Percentiles rank a stretch among this genome's conserved stretches.
phyloP scores from a whole-genome alignment of 2,329 filamentous ascomycete species.

The Macrophomina phaseolina region DNA sequence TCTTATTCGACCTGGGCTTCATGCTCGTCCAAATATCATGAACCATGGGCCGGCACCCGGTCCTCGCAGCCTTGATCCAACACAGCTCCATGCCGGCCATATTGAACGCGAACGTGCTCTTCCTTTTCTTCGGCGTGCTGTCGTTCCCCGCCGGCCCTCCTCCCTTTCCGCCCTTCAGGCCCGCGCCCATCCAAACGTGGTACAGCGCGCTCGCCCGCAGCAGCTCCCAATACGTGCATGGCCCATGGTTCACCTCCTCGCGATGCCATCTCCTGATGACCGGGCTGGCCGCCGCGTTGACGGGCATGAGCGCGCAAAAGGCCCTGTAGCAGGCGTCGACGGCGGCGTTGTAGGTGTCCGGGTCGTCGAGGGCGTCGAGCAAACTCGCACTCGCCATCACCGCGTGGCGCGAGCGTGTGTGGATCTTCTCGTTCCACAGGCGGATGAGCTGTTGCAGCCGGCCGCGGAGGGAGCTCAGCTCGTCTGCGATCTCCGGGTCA shows the following conservation, averaged over 20 bases:
- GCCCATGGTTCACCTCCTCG: slow-evolving; percentile 10
- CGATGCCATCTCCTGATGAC: slow-evolving; percentile 16
- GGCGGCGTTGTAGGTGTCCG: slow-evolving; percentile 28
- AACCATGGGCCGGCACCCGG: slow-evolving; percentile 31
- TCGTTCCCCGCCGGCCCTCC: too few relatives aligned
- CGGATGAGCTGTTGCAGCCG: not conserved
- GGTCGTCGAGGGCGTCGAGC: slow-evolving; percentile 15
- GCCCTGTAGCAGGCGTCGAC: slow-evolving; percentile 33
- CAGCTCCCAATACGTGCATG: slow-evolving; percentile 47
- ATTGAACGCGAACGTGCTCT: slow-evolving; percentile 41
- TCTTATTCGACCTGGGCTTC: slow-evolving; percentile 35
- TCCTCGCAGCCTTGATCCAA: slow-evolving; percentile 40
- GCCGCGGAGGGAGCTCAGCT: not conserved
- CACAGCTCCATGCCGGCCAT: slow-evolving; percentile 50
- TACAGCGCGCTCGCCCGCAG: slow-evolving; percentile 54
- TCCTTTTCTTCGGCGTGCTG: slow-evolving; percentile 18
- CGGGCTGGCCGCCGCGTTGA: slow-evolving; percentile 26
- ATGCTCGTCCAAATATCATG: slow-evolving; percentile 36
- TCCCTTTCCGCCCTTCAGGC: too few relatives aligned
- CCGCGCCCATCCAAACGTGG: slow-evolving; percentile 28
- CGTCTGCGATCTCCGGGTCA: slow-evolving; percentile 29
- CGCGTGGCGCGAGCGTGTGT: not conserved
- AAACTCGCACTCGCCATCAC: not conserved
- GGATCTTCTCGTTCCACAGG: not conserved
- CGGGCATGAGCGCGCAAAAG: slow-evolving; percentile 35